Conservation (phyloP, 1,139 yeast species). For the Sugiyamaella xylanicola region DNA sequence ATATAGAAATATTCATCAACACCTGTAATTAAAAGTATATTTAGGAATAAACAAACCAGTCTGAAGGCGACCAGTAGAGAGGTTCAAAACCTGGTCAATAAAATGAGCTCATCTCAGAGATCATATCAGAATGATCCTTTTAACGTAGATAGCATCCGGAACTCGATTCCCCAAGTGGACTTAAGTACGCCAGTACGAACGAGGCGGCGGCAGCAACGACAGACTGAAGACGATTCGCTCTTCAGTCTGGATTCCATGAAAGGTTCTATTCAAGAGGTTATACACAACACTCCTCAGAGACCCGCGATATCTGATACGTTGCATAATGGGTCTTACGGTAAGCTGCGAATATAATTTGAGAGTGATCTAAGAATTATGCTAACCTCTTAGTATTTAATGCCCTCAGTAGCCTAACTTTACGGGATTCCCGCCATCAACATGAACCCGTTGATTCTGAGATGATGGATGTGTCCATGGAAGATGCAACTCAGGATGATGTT, state of each 20-base stretch:
- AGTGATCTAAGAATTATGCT: too few relatives aligned
- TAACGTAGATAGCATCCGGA: conserved; percentile 17
- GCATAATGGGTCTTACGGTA: not conserved
- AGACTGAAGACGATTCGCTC: conserved; percentile 14
- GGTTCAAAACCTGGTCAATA: too few relatives aligned
- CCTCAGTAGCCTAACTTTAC: conserved; percentile 6
- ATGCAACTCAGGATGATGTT: conserved; percentile 5
- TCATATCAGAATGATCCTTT: conserved; percentile 13
- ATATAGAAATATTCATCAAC: not conserved
- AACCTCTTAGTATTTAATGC: conserved; percentile 4
- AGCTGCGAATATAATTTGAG: too few relatives aligned
- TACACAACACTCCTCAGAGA: not conserved
- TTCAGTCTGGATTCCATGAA: conserved; percentile 21
- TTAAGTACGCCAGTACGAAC: conserved; percentile 3
- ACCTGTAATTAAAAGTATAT: not conserved
- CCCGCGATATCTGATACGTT: not conserved
- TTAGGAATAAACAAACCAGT: too few relatives aligned
- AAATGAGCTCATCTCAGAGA: conserved; percentile 2
- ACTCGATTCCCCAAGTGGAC: conserved; percentile 11
- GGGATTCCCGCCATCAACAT: not conserved
- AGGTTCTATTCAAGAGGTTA: conserved; percentile 19
- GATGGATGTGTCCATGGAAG: conserved; percentile 18
- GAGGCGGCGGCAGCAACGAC: conserved; percentile 7
- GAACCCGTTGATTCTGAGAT: not conserved
- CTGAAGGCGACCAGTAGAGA: too few relatives aligned